Conservation (phyloP, 106 monocot genomes). For the Cymbidium sinense region DNA sequence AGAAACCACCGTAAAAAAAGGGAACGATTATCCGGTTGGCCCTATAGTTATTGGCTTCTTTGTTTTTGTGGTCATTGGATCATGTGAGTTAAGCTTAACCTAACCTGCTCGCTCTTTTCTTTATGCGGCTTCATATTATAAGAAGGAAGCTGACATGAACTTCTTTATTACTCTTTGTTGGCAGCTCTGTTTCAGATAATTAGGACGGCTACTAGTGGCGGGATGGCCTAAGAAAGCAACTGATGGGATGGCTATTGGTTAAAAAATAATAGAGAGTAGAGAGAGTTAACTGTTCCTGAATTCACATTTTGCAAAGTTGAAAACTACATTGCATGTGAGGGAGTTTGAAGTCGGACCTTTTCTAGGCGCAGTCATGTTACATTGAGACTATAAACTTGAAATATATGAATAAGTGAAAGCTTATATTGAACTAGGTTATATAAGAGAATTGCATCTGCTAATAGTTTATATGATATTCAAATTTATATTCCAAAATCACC, state of each 20-base stretch:
- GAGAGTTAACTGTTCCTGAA: neutral
- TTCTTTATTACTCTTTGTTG: too few relatives aligned
- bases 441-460: too few relatives aligned
- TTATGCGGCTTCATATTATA: too few relatives aligned
- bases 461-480: too few relatives aligned
- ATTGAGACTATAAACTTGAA: neutral
- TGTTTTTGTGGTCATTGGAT: slow-evolving; percentile 67
- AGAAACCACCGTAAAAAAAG: slow-evolving; percentile 55
- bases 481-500: too few relatives aligned
- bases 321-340: neutral
- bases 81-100: slow-evolving; percentile 9
- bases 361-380: neutral
- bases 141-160: too few relatives aligned
- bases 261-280: too few relatives aligned
- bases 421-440: too few relatives aligned
- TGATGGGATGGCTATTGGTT: neutral
- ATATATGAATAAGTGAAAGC: neutral
- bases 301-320: neutral
- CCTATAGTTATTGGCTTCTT: slow-evolving; percentile 64
- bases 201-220: slow-evolving; percentile 44
- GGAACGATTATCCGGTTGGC: slow-evolving; percentile 59
- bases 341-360: neutral
- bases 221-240: slow-evolving; percentile 27
- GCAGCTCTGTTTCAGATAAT: slow-evolving; percentile 52
- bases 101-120: too few relatives aligned